These are phyloP conservation scores for Dactylellina haptotyla DNA, from an alignment of 2,329 filamentous ascomycete species.

Conservation along the genomic window DNA sequence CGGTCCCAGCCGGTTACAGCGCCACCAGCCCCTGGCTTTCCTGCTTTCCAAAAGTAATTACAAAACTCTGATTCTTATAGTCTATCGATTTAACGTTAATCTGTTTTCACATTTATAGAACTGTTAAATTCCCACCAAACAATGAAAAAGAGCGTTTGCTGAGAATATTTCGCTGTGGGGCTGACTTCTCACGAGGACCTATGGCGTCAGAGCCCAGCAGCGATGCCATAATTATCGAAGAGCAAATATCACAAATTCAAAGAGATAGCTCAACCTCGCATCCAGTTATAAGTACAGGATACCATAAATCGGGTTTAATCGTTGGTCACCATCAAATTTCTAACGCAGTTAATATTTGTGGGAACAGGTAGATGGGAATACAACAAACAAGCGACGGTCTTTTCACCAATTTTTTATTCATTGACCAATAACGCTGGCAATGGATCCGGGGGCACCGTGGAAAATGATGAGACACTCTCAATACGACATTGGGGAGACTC, in stretches of 20 bases:
- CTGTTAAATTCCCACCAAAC: background rate
- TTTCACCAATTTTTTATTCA: constrained; percentile 12
- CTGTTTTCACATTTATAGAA: background rate
- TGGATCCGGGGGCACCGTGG: background rate
- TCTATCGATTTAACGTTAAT: background rate
- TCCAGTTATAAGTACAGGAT: background rate
- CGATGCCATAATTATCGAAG: constrained; percentile 10
- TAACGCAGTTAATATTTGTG: too few relatives aligned
- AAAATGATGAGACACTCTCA: background rate
- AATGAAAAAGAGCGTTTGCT: constrained; percentile 6
- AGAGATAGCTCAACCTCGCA: background rate
- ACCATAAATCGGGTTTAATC: background rate
- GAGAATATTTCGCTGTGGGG: constrained; percentile 3
- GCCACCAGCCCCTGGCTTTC: background rate
- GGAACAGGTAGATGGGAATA: constrained; percentile 4
- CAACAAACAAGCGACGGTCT: background rate
- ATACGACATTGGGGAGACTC: background rate
- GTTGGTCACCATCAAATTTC: background rate
- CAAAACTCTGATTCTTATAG: background rate
- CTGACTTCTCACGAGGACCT: background rate
- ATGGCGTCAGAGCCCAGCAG: background rate
- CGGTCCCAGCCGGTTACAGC: background rate
- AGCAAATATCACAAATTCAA: constrained; percentile 5
- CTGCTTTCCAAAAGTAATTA: constrained; percentile 3
- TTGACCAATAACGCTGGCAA: background rate